Evolutionary conservation across 768 basidiomycete genomes (phyloP).

Genomic region (Rossbeevera mucosa): DNA sequence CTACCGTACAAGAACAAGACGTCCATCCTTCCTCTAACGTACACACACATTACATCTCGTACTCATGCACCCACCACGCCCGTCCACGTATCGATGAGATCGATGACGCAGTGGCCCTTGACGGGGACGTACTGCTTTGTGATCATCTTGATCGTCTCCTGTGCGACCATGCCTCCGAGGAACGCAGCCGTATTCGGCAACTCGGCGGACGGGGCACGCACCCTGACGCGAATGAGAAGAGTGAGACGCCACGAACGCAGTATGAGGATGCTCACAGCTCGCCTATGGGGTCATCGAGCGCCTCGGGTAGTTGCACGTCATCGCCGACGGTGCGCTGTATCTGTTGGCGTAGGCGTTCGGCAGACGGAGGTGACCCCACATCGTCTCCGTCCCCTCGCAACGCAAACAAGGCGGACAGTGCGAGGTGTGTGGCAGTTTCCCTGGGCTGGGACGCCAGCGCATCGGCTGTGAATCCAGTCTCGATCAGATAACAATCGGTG

Average conservation of each 20-base stretch:
- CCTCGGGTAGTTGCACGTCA: conserved; percentile 48
- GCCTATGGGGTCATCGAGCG: conserved; percentile 57
- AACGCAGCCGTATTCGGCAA: conserved; percentile 92
- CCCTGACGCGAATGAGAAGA: conserved; percentile 37
- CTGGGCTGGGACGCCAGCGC: conserved; percentile 43
- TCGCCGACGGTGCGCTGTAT: conserved; percentile 49
- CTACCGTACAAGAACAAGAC: neutral
- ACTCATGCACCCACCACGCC: conserved; percentile 41
- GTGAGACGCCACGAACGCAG: neutral
- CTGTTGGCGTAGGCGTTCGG: conserved; percentile 49
- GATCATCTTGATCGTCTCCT: conserved; percentile 96
- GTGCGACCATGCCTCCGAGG: conserved; percentile 89
- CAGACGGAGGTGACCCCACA: conserved; percentile 36
- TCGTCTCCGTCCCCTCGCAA: conserved; percentile 26
- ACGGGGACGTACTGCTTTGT: conserved; percentile 94
- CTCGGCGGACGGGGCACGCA: conserved; percentile 76
- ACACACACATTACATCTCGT: neutral
- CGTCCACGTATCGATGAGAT: conserved; percentile 79
- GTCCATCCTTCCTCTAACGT: neutral
- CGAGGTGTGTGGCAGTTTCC: conserved; percentile 65
- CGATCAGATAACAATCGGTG: neutral
- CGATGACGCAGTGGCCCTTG: conserved; percentile 77
- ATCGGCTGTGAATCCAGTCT: conserved; percentile 31
- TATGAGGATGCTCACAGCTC: conserved; percentile 58
- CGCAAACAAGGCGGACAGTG: conserved; percentile 56